These are phyloP conservation scores for Suhomyces faveliae DNA, from an alignment of 805 yeast genomes.

Conservation along the genomic window DNA sequence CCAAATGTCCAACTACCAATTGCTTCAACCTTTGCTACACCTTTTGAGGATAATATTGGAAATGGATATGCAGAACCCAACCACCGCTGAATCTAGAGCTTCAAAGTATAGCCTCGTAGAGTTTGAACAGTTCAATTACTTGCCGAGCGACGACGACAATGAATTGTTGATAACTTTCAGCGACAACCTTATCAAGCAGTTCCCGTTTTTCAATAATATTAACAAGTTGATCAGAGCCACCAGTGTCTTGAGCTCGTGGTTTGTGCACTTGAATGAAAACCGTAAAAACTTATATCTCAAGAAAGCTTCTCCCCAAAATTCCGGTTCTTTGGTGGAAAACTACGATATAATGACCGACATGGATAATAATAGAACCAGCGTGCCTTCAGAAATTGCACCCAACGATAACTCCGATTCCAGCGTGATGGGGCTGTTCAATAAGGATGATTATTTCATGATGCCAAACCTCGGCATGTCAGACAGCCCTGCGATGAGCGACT, in stretches of 20 bases:
- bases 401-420: no score
- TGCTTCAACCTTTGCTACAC: slow-evolving; percentile 32
- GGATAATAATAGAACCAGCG: slow-evolving; percentile 1
- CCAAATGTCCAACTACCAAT: slow-evolving; percentile 28
- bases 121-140: neutral
- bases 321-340: neutral
- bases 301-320: neutral
- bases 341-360: slow-evolving; percentile 5
- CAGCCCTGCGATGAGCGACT: no score
- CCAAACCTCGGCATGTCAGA: no score
- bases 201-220: slow-evolving; percentile 27
- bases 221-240: slow-evolving; percentile 27
- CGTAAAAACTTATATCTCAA: slow-evolving; percentile 5
- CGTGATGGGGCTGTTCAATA: no score
- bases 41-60: slow-evolving; percentile 22
- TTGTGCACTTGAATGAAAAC: slow-evolving; percentile 15
- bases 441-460: no score
- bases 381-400: neutral
- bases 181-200: slow-evolving; percentile 23
- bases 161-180: slow-evolving; percentile 16
- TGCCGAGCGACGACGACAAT: slow-evolving; percentile 10
- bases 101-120: slow-evolving; percentile 3
- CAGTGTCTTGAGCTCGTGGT: slow-evolving; percentile 24
- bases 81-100: slow-evolving; percentile 10
- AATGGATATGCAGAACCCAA: slow-evolving; percentile 2